Percentiles rank a stretch among this genome's conserved stretches.
phyloP scores from a whole-genome alignment of 352 stramenopile genomes.

The Pythium insidiosum region DNA sequence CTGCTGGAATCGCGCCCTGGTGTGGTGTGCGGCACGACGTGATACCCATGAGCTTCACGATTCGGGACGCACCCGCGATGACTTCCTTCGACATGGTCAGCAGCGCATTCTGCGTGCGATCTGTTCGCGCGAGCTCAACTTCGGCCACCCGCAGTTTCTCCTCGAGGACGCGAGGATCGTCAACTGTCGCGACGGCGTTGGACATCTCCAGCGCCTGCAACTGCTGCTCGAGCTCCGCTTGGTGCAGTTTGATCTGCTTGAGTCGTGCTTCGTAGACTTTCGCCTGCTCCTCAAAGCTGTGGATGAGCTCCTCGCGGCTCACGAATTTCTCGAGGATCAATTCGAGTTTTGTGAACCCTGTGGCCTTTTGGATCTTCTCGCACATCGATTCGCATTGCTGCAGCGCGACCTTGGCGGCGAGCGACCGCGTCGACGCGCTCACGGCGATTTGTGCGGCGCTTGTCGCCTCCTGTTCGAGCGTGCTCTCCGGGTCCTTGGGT shows the following conservation, averaged over 20 bases:
- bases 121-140: constrained; percentile 50
- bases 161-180: constrained; percentile 64
- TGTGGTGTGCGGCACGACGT: constrained; percentile 54
- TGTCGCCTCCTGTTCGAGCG: constrained; percentile 16
- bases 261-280: constrained; percentile 71
- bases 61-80: constrained; percentile 46
- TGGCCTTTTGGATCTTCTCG: constrained; percentile 78
- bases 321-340: constrained; percentile 75
- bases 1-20: constrained; percentile 48
- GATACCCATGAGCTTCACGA: constrained; percentile 70
- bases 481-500: constrained; percentile 10
- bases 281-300: constrained; percentile 74
- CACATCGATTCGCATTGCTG: constrained; percentile 80
- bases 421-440: constrained; percentile 35
- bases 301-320: constrained; percentile 68
- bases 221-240: constrained; percentile 65
- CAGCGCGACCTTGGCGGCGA: constrained; percentile 62
- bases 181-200: constrained; percentile 31
- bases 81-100: constrained; percentile 75
- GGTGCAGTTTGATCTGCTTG: constrained; percentile 74
- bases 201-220: constrained; percentile 53
- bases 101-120: constrained; percentile 55
- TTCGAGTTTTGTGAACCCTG: constrained; percentile 70
- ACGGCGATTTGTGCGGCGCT: constrained; percentile 18
- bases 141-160: constrained; percentile 64